phyloP scores from a whole-genome alignment of 176 grass and related monocot species.

The Aegilops umbellulata region DNA sequence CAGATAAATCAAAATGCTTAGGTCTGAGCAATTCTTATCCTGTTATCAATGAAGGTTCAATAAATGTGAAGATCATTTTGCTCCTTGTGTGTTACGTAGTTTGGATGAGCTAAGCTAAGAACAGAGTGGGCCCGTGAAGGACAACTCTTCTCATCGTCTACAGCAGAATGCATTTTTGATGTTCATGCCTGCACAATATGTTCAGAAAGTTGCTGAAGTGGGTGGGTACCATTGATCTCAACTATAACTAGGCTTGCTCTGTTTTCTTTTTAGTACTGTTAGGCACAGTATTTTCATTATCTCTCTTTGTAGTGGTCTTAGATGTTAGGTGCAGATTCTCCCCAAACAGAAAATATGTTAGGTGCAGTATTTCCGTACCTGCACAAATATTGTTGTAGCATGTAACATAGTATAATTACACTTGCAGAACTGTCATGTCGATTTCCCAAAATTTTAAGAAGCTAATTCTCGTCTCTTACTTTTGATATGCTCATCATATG shows the following conservation, averaged over 20 bases:
- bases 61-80: not conserved
- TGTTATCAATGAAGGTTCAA: not conserved
- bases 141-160: not conserved
- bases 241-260: too few species aligned
- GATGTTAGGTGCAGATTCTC: not conserved
- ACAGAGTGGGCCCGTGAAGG: not conserved
- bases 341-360: not conserved
- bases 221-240: too few species aligned
- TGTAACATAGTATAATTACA: too few species aligned
- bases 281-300: not conserved
- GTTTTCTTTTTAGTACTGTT: too few species aligned
- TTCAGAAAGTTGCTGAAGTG: too few species aligned
- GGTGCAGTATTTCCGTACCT: not conserved
- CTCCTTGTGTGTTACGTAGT: too few species aligned
- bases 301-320: not conserved
- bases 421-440: too few species aligned
- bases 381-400: not conserved
- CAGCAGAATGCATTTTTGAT: too few species aligned
- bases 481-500: too few species aligned
- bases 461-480: not conserved
- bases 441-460: too few species aligned
- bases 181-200: too few species aligned
- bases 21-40: not conserved
- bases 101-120: slow-evolving; percentile 1
- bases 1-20: slow-evolving; percentile 32